Conservation (phyloP, 208 protist genomes). For the Cochliopodium minus region DNA sequence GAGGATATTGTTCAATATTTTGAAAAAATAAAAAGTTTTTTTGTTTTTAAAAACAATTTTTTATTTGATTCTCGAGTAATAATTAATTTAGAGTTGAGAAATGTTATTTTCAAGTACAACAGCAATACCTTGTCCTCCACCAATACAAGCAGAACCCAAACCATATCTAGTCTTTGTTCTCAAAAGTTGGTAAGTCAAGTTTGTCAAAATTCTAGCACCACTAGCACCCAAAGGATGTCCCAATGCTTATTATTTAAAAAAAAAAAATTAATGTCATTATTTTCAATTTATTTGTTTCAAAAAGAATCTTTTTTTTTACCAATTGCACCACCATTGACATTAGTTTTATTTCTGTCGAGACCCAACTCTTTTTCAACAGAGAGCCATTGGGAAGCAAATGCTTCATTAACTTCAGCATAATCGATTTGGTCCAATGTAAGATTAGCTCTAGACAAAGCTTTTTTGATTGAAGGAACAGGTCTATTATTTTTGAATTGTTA, state of each 20-base stretch:
- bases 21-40: too few relatives aligned
- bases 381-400: slow-evolving; percentile 16
- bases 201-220: slow-evolving; percentile 10
- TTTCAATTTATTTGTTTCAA: neutral
- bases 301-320: slow-evolving; percentile 4
- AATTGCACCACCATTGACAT: slow-evolving; percentile 40
- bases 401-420: slow-evolving; percentile 18
- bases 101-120: slow-evolving; percentile 4
- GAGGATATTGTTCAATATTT: too few relatives aligned
- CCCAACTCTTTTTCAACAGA: slow-evolving; percentile 20
- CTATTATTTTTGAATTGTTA: too few relatives aligned
- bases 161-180: slow-evolving; percentile 11
- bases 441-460: slow-evolving; percentile 13
- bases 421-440: slow-evolving; percentile 21
- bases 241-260: neutral
- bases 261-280: neutral
- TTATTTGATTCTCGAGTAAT: neutral
- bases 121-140: neutral
- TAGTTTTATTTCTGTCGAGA: slow-evolving; percentile 17
- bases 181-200: slow-evolving; percentile 1
- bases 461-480: slow-evolving; percentile 9
- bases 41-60: too few relatives aligned
- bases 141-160: slow-evolving; percentile 10
- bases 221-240: neutral
- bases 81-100: neutral